Evolutionary conservation across 345 rosid species (phyloP), one percentile per base, ranked within the genome.

Genomic region (Populus tremula): DNA sequence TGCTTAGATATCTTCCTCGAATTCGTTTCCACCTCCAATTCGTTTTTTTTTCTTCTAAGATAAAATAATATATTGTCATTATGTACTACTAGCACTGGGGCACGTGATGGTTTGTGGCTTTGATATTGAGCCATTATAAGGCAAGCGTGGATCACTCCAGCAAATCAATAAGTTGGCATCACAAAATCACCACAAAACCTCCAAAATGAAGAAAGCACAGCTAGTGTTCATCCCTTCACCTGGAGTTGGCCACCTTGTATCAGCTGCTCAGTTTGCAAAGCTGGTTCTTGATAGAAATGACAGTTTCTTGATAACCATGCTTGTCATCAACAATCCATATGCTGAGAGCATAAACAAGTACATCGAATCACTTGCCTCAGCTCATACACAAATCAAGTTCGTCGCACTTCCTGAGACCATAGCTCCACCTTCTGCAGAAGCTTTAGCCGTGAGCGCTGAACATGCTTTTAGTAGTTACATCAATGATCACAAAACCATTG

Each of bases 231-330:
- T 77, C 20, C 80, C 80, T 23, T 14, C 9, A 5, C 80, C 74
- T 13, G 74, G 23, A 53, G 21, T 62, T 14, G 80, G 80, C 33
- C 80, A 77, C 74, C 59, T 77, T 31, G 61, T n/a, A 10, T 35
- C 80, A n/a, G 20, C 36, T 33, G 13, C 45, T 16, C 74, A 77
- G 50, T 59, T 77, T 6, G 56, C 75, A 20, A 77, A 70, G 59
- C 23, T 1, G 2, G 9, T 77, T 1, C 49, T 69, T 38, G 45
- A 18, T 25, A 67, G 35, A 10, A 53, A 69, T 33, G 56, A 56
- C 29, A 27, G 54, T 18, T n/a, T 77, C 74, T 50, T 36, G 18
- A 23, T 77, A 35, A 77, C 74, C 1, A 16, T 77, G 29, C 69
- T 77, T 6, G 43, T 61, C 45, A 41, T 77, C 41, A 38, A n/a